Evolutionary conservation across 2,329 filamentous ascomycete species (phyloP), one percentile per base, ranked within the genome.

Genomic region (Cladophialophora psammophila): DNA sequence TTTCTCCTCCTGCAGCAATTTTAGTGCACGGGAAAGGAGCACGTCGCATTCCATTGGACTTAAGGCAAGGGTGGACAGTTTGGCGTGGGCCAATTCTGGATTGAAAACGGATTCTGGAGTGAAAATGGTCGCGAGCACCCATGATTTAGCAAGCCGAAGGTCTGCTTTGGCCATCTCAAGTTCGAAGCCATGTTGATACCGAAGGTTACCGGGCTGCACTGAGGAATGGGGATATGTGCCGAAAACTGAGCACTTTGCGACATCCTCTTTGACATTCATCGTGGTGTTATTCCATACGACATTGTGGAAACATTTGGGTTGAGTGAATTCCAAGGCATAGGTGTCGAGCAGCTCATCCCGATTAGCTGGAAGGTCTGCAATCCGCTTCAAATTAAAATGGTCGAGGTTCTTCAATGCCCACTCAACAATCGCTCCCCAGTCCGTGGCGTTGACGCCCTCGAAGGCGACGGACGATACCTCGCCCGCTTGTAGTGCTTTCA

Each of bases 91-190:
- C n/a, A 78, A 73, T 3, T 63, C 64, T 0, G 80, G 71, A 42
- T 78, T 70, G 69, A 83, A 84, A 1, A 72, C 75, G 20, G 79
- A 76, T 55, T 82, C 78, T 1, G 78, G 75, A 0, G 82, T 81
- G 38, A 82, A 73, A 34, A 83, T 73, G 48, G 83, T 83, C 20
- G 83, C 80, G 12, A 82, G 79, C 54, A 83, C 77, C 80, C 80
- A 84, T n/a, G 78, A 78, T 72, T 81, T 83, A 42, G 78, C 80
- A 7, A 77, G 62, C 42, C 62, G 66, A 13, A 67, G 52, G 26
- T 42, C 54, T 42, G 48, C 64, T 9, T 53, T 40, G 36, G 68
- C 10, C 60, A 18, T 58, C 55, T 56, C n/a, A 26, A 45, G 10
- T 42, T 66, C 63, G 57, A 53, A 68, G 26, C 35, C 55, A 31